Evolutionary conservation across 2,329 filamentous ascomycete genomes (phyloP).

Genomic region (Fusarium tupiense): DNA sequence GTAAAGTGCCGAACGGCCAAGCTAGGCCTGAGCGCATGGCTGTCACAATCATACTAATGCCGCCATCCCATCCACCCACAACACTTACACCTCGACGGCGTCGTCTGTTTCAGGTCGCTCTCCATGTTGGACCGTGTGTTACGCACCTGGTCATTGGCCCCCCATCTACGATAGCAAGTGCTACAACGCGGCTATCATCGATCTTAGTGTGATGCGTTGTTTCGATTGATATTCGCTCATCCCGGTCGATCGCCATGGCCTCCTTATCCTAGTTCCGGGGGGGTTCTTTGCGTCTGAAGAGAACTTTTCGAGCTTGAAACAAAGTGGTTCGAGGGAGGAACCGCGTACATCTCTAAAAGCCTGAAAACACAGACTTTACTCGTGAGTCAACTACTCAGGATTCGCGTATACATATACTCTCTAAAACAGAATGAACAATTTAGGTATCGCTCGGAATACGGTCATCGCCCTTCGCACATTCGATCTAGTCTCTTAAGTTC

Average conservation of each 20-base stretch:
- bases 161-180: not conserved
- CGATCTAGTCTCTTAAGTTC: not conserved
- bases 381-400: not conserved
- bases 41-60: conserved; percentile 17
- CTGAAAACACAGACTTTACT: not conserved
- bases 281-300: conserved; percentile 1
- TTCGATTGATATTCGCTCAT: conserved; percentile 20
- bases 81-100: conserved; percentile 24
- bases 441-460: not conserved
- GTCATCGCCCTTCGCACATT: not conserved
- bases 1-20: not conserved
- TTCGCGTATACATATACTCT: not conserved
- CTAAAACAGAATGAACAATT: not conserved
- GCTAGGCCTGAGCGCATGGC: conserved; percentile 5
- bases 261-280: conserved; percentile 12
- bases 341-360: not conserved
- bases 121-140: conserved; percentile 37
- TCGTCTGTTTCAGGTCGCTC: conserved; percentile 41
- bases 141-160: not conserved
- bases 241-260: conserved; percentile 28
- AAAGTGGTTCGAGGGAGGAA: not conserved
- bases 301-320: conserved; percentile 9
- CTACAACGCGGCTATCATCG: conserved; percentile 24
- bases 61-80: conserved; percentile 14
- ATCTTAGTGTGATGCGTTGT: conserved; percentile 27